Base-by-base conservation (phyloP, 139 green algal genomes). In the Picochlorum costavermella region DNA sequence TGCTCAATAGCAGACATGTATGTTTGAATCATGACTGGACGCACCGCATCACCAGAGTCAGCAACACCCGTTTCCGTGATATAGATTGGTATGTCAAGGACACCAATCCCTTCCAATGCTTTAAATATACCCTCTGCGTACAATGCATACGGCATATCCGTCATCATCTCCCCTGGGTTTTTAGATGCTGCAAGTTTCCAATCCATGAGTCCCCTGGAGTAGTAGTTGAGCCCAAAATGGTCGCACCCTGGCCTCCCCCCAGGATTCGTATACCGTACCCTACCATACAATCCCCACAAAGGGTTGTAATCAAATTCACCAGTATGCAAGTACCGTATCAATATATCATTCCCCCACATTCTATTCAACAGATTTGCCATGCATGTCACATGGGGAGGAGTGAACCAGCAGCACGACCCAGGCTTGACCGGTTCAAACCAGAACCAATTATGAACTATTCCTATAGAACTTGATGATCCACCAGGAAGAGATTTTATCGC, bases 11-110 rank as follows among this genome's bases (percentile, higher is more conserved):
- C 31, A 10, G 63, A n/a, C 50, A 82, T 73, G 62, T 86, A 84
- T 2, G 55, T 63, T 11, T 76, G 9, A 29, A 79, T 69, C 43
- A 71, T 70, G 4, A 61, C 4, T 3, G 53, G 49, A n/a, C 72
- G 64, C 25, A 72, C 71, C 43, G 77, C 61, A 53, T 89, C 84
- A 5, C 60, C 62, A 2, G 20, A 16, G 61, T 94, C 84, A 3
- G 86, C 77, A 57, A 87, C 78, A 51, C 86, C 86, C 0, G 83
- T 90, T 72, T 94, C 86, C 6, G 86, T 93, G 65, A 94, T 88
- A 71, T 93, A 94, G 25, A 94, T 80, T 36, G 86, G 87, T 11
- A 91, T 74, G 14, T 69, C 64, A 43, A 89, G 61, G 12, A 53
- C 51, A 44, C 40, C 51, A 55, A 81, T 57, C 26, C 30, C 36